Evolutionary conservation across 148 eudicot species (phyloP), one percentile per base, ranked within the genome.

Genomic region (Mesembryanthemum crystallinum): DNA sequence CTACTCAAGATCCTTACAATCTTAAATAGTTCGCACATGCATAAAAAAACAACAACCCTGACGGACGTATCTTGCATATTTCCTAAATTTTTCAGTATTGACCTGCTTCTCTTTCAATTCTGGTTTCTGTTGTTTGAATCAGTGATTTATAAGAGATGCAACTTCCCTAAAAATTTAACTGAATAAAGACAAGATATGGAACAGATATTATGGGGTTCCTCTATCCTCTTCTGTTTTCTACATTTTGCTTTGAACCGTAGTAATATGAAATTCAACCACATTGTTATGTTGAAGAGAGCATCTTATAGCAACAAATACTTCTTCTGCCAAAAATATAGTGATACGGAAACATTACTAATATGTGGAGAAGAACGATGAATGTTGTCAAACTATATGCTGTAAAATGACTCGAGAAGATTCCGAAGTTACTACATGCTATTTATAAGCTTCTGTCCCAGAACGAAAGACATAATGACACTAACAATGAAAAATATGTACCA

Each of bases 401-500:
- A 47, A 47, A 15, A 47, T 47, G 52, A 47, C 17, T 8, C 4
- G 12, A 14, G 2, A 33, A 18, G 3, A 1, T 32, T 64, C 45
- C 45, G 24, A 28, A 33, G 45, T 5, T 39, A 64, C 42, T 24
- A n/a, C n/a, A n/a, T n/a, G n/a, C n/a, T n/a, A n/a, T n/a, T n/a
- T n/a, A n/a, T n/a, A n/a, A n/a, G n/a, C n/a, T n/a, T n/a, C n/a
- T n/a, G n/a, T n/a, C n/a, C n/a, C n/a, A n/a, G n/a, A n/a, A n/a
- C n/a, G n/a, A n/a, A n/a, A n/a, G n/a, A n/a, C n/a, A n/a, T n/a
- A n/a, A n/a, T n/a, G n/a, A n/a, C n/a, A n/a, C n/a, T n/a, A n/a
- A n/a, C n/a, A n/a, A n/a, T n/a, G n/a, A n/a, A 49, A 49, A 15
- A 32, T 30, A 60, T 32, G 60, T 81, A 86, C 89, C 89, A 82